Percentiles rank a stretch among this genome's conserved stretches.
These are phyloP conservation scores for Nakazawaea holstii DNA, from an alignment of 805 yeast species.

Conservation along the genomic window DNA sequence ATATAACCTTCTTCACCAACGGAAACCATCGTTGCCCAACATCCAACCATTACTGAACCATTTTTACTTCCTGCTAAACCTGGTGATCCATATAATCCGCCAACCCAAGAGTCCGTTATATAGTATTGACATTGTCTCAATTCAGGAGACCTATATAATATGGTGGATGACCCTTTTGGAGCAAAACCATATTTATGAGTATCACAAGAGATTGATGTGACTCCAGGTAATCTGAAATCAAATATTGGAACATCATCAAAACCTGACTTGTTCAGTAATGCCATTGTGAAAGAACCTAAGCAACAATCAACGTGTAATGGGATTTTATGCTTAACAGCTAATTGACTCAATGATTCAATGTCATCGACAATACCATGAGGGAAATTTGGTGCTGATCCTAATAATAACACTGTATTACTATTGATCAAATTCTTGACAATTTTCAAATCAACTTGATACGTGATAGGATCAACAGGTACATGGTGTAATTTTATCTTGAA, in stretches of 20 bases:
- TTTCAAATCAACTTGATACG: conserved; percentile 60
- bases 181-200: conserved; percentile 99
- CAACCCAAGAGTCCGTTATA: conserved; percentile 80
- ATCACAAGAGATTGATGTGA: conserved; percentile 98
- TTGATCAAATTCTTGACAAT: conserved; percentile 65
- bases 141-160: conserved; percentile 73
- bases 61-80: conserved; percentile 96
- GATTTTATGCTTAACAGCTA: conserved; percentile 62
- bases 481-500: conserved; percentile 82
- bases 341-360: conserved; percentile 60
- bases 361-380: conserved; percentile 97
- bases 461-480: conserved; percentile 65
- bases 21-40: conserved; percentile 89
- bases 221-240: conserved; percentile 85
- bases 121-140: conserved; percentile 82
- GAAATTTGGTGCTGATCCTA: conserved; percentile 95
- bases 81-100: conserved; percentile 95
- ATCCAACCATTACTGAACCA: conserved; percentile 95
- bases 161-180: conserved; percentile 91
- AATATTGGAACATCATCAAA: conserved; percentile 44
- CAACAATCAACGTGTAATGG: conserved; percentile 97
- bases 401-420: conserved; percentile 72
- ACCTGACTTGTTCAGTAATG: conserved; percentile 69
- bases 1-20: conserved; percentile 84
- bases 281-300: conserved; percentile 85